Conservation (phyloP, 2,329 filamentous ascomycete genomes). For the Claviceps paspali region DNA sequence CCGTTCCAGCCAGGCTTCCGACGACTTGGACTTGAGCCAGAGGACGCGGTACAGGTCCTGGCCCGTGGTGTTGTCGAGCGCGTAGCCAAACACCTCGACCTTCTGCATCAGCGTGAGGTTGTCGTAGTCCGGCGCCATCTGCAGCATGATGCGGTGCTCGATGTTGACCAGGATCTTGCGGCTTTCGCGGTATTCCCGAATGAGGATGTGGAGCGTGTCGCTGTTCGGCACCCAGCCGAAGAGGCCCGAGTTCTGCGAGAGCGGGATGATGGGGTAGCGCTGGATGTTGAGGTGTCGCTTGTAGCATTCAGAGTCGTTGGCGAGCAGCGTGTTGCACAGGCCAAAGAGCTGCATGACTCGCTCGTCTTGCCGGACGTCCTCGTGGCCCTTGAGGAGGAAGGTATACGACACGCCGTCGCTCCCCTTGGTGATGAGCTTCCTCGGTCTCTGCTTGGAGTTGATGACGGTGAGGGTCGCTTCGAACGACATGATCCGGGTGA, state of each 20-base stretch:
- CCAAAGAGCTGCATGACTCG: constrained; percentile 99
- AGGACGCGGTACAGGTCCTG: constrained; percentile 96
- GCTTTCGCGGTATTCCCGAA: constrained; percentile 92
- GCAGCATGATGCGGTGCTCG: constrained; percentile 97
- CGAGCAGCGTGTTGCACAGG: constrained; percentile 85
- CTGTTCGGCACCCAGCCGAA: constrained; percentile 96
- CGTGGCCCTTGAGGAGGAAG: constrained; percentile 93
- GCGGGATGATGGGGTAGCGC: constrained; percentile 86
- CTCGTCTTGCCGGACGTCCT: constrained; percentile 97
- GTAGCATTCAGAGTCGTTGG: constrained; percentile 89
- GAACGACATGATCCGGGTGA: constrained; percentile 79
- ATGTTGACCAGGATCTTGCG: constrained; percentile 97
- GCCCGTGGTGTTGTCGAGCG: constrained; percentile 95
- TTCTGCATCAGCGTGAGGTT: constrained; percentile 99
- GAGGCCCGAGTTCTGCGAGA: constrained; percentile 91
- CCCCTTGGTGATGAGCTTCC: constrained; percentile 75
- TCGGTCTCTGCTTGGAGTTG: constrained; percentile 88
- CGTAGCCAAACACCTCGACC: constrained; percentile 98
- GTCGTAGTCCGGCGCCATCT: constrained; percentile 98
- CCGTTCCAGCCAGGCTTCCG: constrained; percentile 91
- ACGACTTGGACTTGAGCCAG: constrained; percentile 98
- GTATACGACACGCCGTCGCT: constrained; percentile 80
- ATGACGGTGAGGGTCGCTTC: constrained; percentile 85
- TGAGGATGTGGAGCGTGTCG: constrained; percentile 90
- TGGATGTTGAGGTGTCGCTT: constrained; percentile 96